Evolutionary conservation across 2,329 filamentous ascomycete species (phyloP), one percentile per base, ranked within the genome.

Genomic region (Xylariaceae sp.): DNA sequence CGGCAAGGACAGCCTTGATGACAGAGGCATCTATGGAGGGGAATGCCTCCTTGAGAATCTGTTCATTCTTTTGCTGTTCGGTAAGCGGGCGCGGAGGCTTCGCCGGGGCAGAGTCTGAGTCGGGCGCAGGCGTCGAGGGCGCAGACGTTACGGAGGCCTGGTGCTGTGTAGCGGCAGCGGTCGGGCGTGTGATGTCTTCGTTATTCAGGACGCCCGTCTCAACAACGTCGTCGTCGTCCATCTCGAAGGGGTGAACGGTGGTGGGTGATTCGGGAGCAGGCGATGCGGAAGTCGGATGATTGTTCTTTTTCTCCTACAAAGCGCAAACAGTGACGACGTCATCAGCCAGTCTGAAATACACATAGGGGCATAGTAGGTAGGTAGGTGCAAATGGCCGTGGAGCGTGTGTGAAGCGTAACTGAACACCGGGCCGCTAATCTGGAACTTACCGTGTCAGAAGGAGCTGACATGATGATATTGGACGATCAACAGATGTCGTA

Each of bases 21-120:
- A 99, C 87, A 40, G 82, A 69, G 7, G 73, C 67, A 47, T 99
- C 94, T 53, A 96, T 88, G 48, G 75, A 80, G 0, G 94, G 94
- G 62, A 99, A 99, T 0, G 94, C 94, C 69, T 99, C 94, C 68
- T 89, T 92, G 48, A 99, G 76, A 3, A 90, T 96, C 61, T 82
- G 81, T 70, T 92, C 87, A 42, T 90, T 90, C 73, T 95, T 87
- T 69, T 95, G 86, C 53, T 86, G 80, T 55, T 94, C 86, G 56
- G 82, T 89, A 62, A 89, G 64, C 42, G 92, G 92, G 51, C 91
- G 83, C 32, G 90, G 90, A 31, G 91, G 91, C 73, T 96, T 95
- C 38, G 87, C 79, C 11, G 90, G 90, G 19, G 61, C 62, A 42
- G 75, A 69, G 18, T 69, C 67, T 31, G 66, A 57, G 5, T 57